Evolutionary conservation across 176 grass and related monocot genomes (phyloP), one percentile per base, ranked within the genome.

Genomic region (Musa acuminata): DNA sequence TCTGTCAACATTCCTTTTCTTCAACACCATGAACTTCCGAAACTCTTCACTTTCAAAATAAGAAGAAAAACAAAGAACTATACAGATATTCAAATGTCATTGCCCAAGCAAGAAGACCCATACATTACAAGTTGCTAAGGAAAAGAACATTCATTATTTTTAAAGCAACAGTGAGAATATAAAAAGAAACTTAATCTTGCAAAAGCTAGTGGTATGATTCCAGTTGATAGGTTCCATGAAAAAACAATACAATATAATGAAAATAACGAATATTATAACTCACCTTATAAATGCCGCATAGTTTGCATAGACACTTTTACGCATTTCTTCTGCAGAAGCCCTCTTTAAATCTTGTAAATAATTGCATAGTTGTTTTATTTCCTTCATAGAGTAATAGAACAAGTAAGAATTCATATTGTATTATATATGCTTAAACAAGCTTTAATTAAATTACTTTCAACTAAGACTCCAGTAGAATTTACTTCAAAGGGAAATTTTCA

Each of bases 321-420:
- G 88, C 95, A 98, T 98, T 81, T 98, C 95, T 85, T 98, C 95
- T 72, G 95, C 90, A 11, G 95, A 98, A 85, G 95, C 95, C 80
- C 93, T 98, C 86, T 98, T 98, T 72, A 98, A 68, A 73, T 98
- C 95, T 91, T 94, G 95, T 64, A 98, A 83, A 82, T 94, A 94
- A 69, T 88, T 85, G 72, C 88, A 91, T 78, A 98, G 43, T 64
- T 91, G 86, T 75, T 91, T 87, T 85, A 98, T 91, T 87, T 98
- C 95, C 90, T 98, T 84, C 10, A 85, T 78, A 54, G 21, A 29
- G 5, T 17, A 29, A 55, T 35, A 55, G 23, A 23, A 27, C 16
- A 51, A 73, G 52, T 24, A 24, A n/a, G 80, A 78, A 81, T 75
- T 78, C 70, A 62, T 22, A 85, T 78, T 69, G 29, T 35, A 64